phyloP scores from a whole-genome alignment of 345 rosid genomes.

The Geranium rotundifolium region DNA sequence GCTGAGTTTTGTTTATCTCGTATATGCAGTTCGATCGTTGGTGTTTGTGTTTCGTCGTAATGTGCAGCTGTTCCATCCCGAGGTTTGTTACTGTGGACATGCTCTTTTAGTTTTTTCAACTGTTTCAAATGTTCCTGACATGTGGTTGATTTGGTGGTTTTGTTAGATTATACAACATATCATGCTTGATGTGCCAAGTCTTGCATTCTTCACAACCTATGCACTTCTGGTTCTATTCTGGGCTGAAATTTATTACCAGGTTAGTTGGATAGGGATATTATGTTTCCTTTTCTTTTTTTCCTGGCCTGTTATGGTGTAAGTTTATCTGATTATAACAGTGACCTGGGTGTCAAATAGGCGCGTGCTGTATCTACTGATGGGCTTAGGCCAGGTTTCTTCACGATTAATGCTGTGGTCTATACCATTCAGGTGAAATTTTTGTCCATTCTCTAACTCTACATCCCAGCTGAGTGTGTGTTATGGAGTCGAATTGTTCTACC shows the following conservation, averaged over 20 bases:
- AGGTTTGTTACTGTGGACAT: conserved; percentile 18
- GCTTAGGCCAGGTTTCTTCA: conserved; percentile 67
- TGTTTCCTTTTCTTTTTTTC: neutral
- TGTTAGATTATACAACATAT: conserved; percentile 63
- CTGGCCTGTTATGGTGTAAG: neutral
- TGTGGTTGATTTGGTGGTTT: conserved; percentile 2
- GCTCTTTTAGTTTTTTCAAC: neutral
- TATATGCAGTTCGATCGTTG: conserved; percentile 45
- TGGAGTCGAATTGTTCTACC: conserved; percentile 12
- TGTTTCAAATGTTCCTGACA: conserved; percentile 1
- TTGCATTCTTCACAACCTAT: conserved; percentile 84
- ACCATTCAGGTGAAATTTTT: conserved; percentile 58
- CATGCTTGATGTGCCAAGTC: conserved; percentile 77
- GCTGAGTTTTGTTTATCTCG: conserved; percentile 1
- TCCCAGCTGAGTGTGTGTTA: conserved; percentile 6
- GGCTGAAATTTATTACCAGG: conserved; percentile 98
- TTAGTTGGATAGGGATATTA: conserved; percentile 3
- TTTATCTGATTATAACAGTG: conserved; percentile 5
- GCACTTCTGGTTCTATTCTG: conserved; percentile 85
- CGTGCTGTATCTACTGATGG: conserved; percentile 80
- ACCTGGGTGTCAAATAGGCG: conserved; percentile 37
- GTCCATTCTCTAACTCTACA: conserved; percentile 7
- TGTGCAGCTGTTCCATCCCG: conserved; percentile 50
- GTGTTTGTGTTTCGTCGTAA: conserved; percentile 58
- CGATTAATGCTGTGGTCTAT: conserved; percentile 64